These are phyloP conservation scores for Trichomonascus vanleenenianus DNA, from an alignment of 805 yeast species.

Conservation along the genomic window DNA sequence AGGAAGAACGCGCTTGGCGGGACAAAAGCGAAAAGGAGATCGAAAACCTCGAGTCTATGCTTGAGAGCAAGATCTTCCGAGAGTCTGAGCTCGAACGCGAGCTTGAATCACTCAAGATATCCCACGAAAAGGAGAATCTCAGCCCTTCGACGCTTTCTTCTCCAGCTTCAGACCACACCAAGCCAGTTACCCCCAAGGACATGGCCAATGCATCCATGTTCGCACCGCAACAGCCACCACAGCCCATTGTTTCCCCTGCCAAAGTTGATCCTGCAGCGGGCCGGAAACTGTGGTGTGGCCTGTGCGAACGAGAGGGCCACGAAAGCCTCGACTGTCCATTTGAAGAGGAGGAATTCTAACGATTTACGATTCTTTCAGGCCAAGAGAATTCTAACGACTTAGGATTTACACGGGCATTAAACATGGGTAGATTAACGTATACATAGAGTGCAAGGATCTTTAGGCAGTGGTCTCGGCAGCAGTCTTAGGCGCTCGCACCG, in stretches of 20 bases:
- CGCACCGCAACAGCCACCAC: neutral
- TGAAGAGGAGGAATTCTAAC: conserved; percentile 50
- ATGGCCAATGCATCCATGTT: neutral
- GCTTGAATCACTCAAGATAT: conserved; percentile 11
- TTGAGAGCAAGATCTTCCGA: conserved; percentile 21
- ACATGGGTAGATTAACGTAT: no score
- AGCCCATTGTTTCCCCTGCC: conserved; percentile 16
- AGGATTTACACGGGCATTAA: neutral
- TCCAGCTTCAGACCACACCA: conserved; percentile 4
- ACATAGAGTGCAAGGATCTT: no score
- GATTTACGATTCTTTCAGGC: neutral
- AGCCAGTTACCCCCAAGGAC: neutral
- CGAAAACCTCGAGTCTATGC: conserved; percentile 22
- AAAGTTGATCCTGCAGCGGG: conserved; percentile 65
- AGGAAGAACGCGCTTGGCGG: conserved; percentile 13
- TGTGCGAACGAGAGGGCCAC: conserved; percentile 89
- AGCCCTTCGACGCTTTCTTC: conserved; percentile 3
- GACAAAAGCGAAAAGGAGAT: conserved; percentile 17
- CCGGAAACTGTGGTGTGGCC: conserved; percentile 78
- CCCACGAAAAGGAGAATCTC: neutral
- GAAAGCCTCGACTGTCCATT: conserved; percentile 82
- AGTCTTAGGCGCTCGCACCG: neutral
- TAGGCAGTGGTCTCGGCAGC: neutral
- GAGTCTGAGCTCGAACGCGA: conserved; percentile 28
- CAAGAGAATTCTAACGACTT: neutral